These are phyloP conservation scores for Paxillus ammoniavirescens DNA, from an alignment of 768 basidiomycete genomes.

Conservation along the genomic window DNA sequence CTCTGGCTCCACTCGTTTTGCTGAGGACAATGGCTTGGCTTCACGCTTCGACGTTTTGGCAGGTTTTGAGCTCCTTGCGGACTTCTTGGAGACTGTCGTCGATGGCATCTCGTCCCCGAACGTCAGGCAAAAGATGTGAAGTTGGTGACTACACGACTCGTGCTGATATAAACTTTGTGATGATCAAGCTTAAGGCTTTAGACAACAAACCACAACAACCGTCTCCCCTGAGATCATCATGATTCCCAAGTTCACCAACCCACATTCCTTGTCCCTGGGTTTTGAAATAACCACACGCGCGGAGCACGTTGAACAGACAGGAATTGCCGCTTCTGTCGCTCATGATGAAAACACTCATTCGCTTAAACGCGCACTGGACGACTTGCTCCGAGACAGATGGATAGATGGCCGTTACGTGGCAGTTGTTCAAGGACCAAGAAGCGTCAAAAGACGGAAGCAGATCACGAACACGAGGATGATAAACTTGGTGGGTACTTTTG, in stretches of 20 bases:
- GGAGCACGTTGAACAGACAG: slow-evolving; percentile 20
- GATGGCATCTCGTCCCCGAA: neutral
- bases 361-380: slow-evolving; percentile 22
- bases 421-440: neutral
- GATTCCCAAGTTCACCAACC: slow-evolving; percentile 45
- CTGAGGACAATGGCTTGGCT: slow-evolving; percentile 7
- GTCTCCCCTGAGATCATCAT: slow-evolving; percentile 13
- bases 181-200: neutral
- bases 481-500: neutral
- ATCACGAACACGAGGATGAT: neutral
- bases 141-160: too few species aligned
- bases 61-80: slow-evolving; percentile 17
- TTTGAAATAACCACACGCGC: slow-evolving; percentile 37
- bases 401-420: slow-evolving; percentile 4
- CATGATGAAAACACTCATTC: slow-evolving; percentile 7
- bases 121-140: too few species aligned
- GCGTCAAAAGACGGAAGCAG: slow-evolving; percentile 6
- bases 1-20: neutral
- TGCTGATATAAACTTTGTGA: neutral
- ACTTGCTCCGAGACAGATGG: slow-evolving; percentile 23
- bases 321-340: neutral
- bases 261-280: slow-evolving; percentile 38
- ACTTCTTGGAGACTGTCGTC: slow-evolving; percentile 6
- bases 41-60: slow-evolving; percentile 10
- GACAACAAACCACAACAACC: slow-evolving; percentile 23